A percentile compares a stretch with the other conserved stretches of the same genome.
phyloP scores from a whole-genome alignment of 352 stramenopile genomes.

The Globisporangium nagaii region DNA sequence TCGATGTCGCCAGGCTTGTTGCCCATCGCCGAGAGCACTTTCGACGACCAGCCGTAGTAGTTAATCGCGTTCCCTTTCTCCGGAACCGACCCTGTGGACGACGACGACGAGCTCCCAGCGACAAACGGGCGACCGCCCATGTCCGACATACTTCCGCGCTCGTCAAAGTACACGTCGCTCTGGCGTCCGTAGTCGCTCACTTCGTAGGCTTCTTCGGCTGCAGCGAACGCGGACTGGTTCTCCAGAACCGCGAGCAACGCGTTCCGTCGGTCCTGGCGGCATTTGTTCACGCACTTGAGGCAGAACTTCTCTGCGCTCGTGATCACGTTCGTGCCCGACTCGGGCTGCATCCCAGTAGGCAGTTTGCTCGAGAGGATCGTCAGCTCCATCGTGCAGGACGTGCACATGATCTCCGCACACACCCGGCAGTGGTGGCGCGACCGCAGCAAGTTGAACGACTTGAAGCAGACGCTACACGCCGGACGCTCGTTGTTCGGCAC shows the following conservation, averaged over 20 bases:
- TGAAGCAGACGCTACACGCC: constrained; percentile 71
- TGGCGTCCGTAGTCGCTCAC: constrained; percentile 17
- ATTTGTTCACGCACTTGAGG: constrained; percentile 73
- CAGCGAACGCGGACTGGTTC: constrained; percentile 4
- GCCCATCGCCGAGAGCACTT: constrained; percentile 44
- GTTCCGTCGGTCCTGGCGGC: constrained; percentile 46
- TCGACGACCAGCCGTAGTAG: constrained; percentile 54
- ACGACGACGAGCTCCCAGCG: constrained; percentile 19
- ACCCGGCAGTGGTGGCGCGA: constrained; percentile 77
- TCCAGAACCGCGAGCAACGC: constrained; percentile 15
- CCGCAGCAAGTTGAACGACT: constrained; percentile 68
- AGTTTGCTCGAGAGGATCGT: constrained; percentile 49
- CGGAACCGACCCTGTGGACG: constrained; percentile 26
- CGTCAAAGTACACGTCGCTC: constrained; percentile 5
- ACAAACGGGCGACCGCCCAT: not conserved
- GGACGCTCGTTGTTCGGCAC: constrained; percentile 62
- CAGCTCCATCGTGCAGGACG: constrained; percentile 59
- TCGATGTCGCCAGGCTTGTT: constrained; percentile 25
- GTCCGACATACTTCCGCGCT: constrained; percentile 28
- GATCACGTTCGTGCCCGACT: constrained; percentile 42
- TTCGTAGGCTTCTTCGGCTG: constrained; percentile 20
- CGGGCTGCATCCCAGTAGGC: constrained; percentile 44
- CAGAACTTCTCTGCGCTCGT: constrained; percentile 80
- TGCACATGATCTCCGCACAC: constrained; percentile 81
- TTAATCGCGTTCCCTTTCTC: constrained; percentile 36